Percentiles rank a stretch among this genome's conserved stretches.
phyloP scores from a whole-genome alignment of 1,139 yeast species.

The Hemisphaericaspora xylanilytica region DNA sequence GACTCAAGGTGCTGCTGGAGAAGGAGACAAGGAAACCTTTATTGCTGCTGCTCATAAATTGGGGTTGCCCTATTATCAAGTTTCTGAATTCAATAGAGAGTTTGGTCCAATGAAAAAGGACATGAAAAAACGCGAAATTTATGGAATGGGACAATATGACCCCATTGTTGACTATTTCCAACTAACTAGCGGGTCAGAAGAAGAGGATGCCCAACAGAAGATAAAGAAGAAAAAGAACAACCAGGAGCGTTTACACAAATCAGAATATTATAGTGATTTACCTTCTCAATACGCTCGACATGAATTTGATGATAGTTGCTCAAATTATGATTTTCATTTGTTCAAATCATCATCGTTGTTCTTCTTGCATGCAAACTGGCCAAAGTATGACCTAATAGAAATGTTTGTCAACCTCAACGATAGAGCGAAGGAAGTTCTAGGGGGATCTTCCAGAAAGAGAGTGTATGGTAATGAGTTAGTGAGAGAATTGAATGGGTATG shows the following conservation, averaged over 20 bases:
- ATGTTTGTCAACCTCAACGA: conserved; percentile 21
- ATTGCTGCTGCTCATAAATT: conserved; percentile 58
- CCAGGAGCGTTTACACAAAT: conserved; percentile 4
- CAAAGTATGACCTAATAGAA: conserved; percentile 26
- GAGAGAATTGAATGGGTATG: conserved; percentile 27
- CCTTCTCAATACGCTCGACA: conserved; percentile 23
- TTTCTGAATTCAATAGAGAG: conserved; percentile 39
- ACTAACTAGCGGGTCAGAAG: conserved; percentile 12
- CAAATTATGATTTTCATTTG: conserved; percentile 30
- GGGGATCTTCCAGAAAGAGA: conserved; percentile 23
- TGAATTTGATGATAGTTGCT: conserved; percentile 19
- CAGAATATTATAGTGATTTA: conserved; percentile 16
- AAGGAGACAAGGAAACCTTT: conserved; percentile 65
- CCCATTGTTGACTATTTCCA: conserved; percentile 35
- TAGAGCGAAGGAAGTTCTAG: conserved; percentile 29
- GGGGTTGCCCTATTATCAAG: conserved; percentile 52
- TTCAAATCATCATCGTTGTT: conserved; percentile 28
- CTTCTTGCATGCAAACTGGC: conserved; percentile 43
- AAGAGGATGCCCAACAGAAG: conserved; percentile 5
- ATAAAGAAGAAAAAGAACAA: conserved; percentile 1
- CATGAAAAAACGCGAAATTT: conserved; percentile 25
- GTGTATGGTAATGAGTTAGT: conserved; percentile 28
- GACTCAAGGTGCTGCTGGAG: conserved; percentile 60
- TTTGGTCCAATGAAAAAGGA: conserved; percentile 29
- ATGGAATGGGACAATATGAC: conserved; percentile 41